These are phyloP conservation scores for Claviceps digitariae DNA, from an alignment of 2,329 filamentous ascomycete species.

Conservation along the genomic window DNA sequence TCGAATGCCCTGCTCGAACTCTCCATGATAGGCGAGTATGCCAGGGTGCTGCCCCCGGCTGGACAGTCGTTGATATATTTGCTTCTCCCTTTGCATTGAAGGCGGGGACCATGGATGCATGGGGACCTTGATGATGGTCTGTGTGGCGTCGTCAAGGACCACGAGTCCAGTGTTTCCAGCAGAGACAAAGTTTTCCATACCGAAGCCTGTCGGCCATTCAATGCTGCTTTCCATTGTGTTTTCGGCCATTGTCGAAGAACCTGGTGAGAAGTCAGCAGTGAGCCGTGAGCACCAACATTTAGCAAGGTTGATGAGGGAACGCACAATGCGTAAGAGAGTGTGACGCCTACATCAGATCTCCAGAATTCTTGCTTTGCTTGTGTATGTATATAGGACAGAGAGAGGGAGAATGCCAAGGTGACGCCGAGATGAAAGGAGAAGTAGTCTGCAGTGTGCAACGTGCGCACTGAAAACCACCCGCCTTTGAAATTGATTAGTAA, in stretches of 20 bases:
- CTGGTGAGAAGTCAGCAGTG: too few relatives aligned
- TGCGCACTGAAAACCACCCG: too few relatives aligned
- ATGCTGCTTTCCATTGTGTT: background rate
- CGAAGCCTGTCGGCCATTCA: background rate
- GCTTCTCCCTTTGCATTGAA: slow-evolving; percentile 1
- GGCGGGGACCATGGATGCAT: background rate
- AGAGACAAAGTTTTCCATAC: background rate
- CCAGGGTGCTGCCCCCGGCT: background rate
- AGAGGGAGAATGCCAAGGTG: too few relatives aligned
- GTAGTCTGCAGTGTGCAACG: too few relatives aligned
- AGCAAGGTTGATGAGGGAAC: too few relatives aligned
- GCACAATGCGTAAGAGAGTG: too few relatives aligned
- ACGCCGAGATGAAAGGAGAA: too few relatives aligned
- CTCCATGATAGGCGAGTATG: slow-evolving; percentile 2
- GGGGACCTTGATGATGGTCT: slow-evolving; percentile 5
- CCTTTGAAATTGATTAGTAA: too few relatives aligned
- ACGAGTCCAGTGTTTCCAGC: slow-evolving; percentile 2
- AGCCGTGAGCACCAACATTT: too few relatives aligned
- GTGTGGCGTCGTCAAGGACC: slow-evolving; percentile 3
- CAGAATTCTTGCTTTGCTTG: too few relatives aligned
- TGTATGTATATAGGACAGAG: too few relatives aligned
- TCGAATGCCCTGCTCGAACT: slow-evolving; percentile 1
- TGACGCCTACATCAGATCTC: too few relatives aligned
- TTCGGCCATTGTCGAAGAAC: background rate
- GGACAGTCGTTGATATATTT: slow-evolving; percentile 3